Evolutionary conservation across 2,329 filamentous ascomycete species (phyloP).

Genomic region (Aspergillus pseudoterreus): DNA sequence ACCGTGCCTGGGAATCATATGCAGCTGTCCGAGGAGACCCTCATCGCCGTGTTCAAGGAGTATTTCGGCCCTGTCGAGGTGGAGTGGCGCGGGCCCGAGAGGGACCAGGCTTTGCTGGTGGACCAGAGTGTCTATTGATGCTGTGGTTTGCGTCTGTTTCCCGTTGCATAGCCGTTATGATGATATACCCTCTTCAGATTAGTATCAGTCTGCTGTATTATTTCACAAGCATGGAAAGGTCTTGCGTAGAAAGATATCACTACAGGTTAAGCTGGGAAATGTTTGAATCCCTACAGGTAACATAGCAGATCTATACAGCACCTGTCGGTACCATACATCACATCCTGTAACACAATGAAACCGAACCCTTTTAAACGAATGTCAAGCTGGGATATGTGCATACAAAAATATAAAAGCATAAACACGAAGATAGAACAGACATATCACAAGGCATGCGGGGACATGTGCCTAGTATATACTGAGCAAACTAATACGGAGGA

Average conservation of each 20-base stretch:
- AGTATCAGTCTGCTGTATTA: no score
- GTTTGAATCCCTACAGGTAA: neutral
- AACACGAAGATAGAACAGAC: slow-evolving; percentile 1
- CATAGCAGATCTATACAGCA: neutral
- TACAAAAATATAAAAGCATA: slow-evolving; percentile 6
- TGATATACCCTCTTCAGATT: no score
- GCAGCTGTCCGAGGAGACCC: slow-evolving; percentile 63
- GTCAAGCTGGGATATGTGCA: slow-evolving; percentile 10
- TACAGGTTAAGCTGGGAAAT: no score
- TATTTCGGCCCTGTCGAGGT: slow-evolving; percentile 40
- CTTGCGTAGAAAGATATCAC: no score
- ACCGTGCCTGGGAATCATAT: slow-evolving; percentile 77
- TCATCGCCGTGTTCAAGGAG: slow-evolving; percentile 61
- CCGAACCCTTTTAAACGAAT: neutral
- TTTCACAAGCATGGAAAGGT: no score
- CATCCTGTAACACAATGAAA: slow-evolving; percentile 9
- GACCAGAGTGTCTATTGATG: slow-evolving; percentile 1
- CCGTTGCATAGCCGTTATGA: no score
- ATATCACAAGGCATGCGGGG: slow-evolving; percentile 7
- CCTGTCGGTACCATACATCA: neutral
- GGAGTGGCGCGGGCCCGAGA: slow-evolving; percentile 1
- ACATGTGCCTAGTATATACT: neutral
- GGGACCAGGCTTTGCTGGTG: neutral
- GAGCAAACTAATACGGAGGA: slow-evolving; percentile 27
- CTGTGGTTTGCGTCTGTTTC: neutral